A percentile compares a stretch with the other conserved stretches of the same genome.
Evolutionary conservation across 805 yeast species (phyloP).

Genomic region (Starmerella stigmatis): DNA sequence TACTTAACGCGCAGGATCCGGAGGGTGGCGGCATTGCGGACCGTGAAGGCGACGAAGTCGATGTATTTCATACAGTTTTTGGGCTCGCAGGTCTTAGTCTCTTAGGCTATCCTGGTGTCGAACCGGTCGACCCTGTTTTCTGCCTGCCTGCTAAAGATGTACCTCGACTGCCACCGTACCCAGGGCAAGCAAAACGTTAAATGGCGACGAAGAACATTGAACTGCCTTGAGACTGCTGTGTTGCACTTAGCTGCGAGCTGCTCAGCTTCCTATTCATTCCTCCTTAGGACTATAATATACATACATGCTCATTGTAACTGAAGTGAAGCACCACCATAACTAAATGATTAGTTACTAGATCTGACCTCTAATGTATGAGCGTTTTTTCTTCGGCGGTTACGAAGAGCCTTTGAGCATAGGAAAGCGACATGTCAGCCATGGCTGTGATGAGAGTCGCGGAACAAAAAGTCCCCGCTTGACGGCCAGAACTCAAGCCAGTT

Average conservation of each 20-base stretch:
- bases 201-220: no score
- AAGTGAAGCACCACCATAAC: no score
- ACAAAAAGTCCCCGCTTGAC: slow-evolving; percentile 39
- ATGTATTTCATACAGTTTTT: slow-evolving; percentile 85
- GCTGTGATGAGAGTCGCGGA: slow-evolving; percentile 9
- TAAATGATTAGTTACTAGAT: no score
- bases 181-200: slow-evolving; percentile 6
- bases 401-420: no score
- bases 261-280: no score
- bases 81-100: slow-evolving; percentile 82
- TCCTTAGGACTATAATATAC: no score
- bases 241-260: no score
- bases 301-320: no score
- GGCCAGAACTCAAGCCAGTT: slow-evolving; percentile 70
- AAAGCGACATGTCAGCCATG: no score
- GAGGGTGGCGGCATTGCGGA: slow-evolving; percentile 86
- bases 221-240: no score
- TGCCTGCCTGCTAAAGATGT: slow-evolving; percentile 51
- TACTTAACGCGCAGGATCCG: slow-evolving; percentile 64
- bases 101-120: slow-evolving; percentile 50
- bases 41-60: slow-evolving; percentile 81
- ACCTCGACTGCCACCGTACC: slow-evolving; percentile 14
- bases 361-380: no score
- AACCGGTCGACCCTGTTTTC: slow-evolving; percentile 70
- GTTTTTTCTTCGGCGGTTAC: no score